phyloP scores from a whole-genome alignment of 2,329 filamentous ascomycete genomes.

The Didymella exigua region DNA sequence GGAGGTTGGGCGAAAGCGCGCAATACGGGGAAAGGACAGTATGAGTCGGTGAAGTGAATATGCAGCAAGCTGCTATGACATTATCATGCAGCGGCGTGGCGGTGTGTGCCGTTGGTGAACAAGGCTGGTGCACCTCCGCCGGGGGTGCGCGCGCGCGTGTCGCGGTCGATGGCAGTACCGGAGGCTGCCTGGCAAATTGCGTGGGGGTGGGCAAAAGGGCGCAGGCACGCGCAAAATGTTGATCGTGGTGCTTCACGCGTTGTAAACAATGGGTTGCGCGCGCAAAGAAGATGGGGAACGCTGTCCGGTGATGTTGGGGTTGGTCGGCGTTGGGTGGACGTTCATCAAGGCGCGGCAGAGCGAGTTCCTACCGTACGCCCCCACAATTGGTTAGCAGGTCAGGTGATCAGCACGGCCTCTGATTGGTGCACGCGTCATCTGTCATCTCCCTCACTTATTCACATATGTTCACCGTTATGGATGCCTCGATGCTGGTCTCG shows the following conservation, averaged over 20 bases:
- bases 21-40: constrained; percentile 34
- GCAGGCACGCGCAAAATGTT: constrained; percentile 37
- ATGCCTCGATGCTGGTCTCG: constrained; percentile 3
- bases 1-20: constrained; percentile 25
- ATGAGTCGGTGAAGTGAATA: constrained; percentile 29
- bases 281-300: constrained; percentile 45
- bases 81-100: constrained; percentile 42
- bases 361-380: constrained; percentile 5
- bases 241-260: constrained; percentile 40
- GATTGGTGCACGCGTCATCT: constrained; percentile 4
- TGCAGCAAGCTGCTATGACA: constrained; percentile 41
- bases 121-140: constrained; percentile 41
- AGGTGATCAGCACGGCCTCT: constrained; percentile 20
- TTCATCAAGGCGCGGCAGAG: constrained; percentile 17
- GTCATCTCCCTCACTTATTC: neutral
- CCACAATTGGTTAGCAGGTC: constrained; percentile 20
- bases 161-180: constrained; percentile 35
- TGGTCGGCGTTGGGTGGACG: constrained; percentile 35
- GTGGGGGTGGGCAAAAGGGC: constrained; percentile 25
- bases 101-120: constrained; percentile 31
- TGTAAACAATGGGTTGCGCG: constrained; percentile 43
- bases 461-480: constrained; percentile 7
- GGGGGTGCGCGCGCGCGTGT: constrained; percentile 39
- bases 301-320: constrained; percentile 38
- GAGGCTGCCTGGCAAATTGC: constrained; percentile 35